Conservation (phyloP, 176 grass and related monocot genomes). For the Juncus inflexus region DNA sequence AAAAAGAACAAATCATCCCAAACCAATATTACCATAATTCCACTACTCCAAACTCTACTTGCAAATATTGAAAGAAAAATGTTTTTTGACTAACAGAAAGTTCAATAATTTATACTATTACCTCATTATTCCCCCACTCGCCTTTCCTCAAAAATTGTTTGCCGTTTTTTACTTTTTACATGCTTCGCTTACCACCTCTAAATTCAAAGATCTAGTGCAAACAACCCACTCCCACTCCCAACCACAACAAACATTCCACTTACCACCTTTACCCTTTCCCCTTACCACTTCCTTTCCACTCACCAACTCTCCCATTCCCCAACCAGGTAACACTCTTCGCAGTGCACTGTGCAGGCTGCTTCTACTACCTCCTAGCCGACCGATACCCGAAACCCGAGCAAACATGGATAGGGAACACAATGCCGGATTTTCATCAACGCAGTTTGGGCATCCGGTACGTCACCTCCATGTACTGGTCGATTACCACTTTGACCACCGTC, state of each 20-base stretch:
- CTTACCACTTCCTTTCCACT: background rate
- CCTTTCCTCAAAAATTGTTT: no score
- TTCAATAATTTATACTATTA: no score
- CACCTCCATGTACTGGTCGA: constrained; percentile 95
- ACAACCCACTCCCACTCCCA: background rate
- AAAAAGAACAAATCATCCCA: no score
- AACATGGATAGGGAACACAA: constrained; percentile 83
- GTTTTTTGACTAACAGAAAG: no score
- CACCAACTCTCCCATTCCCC: no score
- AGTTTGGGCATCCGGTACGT: constrained; percentile 73
- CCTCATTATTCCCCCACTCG: no score
- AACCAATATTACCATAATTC: no score
- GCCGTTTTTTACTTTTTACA: no score
- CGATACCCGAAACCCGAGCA: constrained; percentile 45
- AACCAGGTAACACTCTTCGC: constrained; percentile 90
- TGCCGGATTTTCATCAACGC: constrained; percentile 70
- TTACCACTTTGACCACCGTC: constrained; percentile 92
- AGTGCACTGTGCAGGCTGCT: constrained; percentile 87
- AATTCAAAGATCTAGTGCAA: no score
- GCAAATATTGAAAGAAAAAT: no score
- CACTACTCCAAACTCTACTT: no score
- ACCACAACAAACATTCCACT: background rate
- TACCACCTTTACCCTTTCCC: background rate
- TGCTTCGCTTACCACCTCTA: background rate
- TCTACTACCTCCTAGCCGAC: constrained; percentile 94